These are phyloP conservation scores for Rhodotorula paludigena DNA, from an alignment of 768 basidiomycete species.

Conservation along the genomic window DNA sequence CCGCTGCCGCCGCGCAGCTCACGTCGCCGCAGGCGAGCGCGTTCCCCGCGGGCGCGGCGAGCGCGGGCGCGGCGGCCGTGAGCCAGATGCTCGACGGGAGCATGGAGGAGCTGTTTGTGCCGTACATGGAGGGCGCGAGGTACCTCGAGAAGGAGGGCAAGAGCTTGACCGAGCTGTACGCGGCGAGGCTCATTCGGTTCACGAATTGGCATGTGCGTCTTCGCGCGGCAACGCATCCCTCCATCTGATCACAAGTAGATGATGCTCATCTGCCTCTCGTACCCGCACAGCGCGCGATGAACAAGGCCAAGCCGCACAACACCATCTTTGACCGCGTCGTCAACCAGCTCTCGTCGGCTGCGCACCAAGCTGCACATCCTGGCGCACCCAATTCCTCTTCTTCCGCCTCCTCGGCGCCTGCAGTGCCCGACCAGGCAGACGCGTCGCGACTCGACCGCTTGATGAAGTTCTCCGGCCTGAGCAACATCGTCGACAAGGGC, in stretches of 20 bases:
- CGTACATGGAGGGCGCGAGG: constrained; percentile 82
- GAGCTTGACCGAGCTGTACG: constrained; percentile 73
- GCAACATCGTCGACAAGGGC: constrained; percentile 31
- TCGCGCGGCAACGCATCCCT: background rate
- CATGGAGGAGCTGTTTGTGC: constrained; percentile 92
- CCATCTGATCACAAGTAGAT: background rate
- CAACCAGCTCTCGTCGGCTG: constrained; percentile 74
- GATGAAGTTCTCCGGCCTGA: constrained; percentile 72
- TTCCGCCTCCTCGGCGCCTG: background rate
- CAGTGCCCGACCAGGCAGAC: constrained; percentile 8
- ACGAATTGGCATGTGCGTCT: constrained; percentile 81
- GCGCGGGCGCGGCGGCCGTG: constrained; percentile 50
- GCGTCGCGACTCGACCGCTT: constrained; percentile 38
- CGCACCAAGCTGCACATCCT: constrained; percentile 57
- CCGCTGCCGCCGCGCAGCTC: background rate
- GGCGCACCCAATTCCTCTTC: constrained; percentile 40
- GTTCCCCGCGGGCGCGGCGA: background rate
- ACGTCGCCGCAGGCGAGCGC: background rate
- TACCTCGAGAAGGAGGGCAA: constrained; percentile 89
- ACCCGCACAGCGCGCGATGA: constrained; percentile 49
- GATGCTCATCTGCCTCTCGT: background rate
- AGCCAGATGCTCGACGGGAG: constrained; percentile 74
- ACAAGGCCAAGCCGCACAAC: constrained; percentile 55
- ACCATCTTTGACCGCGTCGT: constrained; percentile 83
- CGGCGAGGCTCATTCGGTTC: constrained; percentile 64